Evolutionary conservation across 495 filamentous ascomycete genomes (phyloP).

Genomic region (Daldinia loculata): DNA sequence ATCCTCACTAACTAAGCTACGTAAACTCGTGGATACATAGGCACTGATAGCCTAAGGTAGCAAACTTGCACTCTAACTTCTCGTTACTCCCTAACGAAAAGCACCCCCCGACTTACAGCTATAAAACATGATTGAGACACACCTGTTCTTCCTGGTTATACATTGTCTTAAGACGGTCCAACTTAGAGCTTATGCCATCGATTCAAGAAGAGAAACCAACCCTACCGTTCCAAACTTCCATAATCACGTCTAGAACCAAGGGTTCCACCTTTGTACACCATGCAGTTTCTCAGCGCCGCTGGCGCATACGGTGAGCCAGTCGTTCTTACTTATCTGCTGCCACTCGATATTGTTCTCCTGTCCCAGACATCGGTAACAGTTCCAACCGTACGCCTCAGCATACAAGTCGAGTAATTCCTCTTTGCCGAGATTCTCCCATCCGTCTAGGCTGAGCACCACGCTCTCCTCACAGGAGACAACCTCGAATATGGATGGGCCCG

Average conservation of each 20-base stretch:
- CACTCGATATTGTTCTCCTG: slow-evolving; percentile 33
- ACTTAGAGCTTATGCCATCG: neutral
- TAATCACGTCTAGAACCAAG: slow-evolving; percentile 23
- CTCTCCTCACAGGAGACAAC: slow-evolving; percentile 37
- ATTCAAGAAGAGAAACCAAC: neutral
- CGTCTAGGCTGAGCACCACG: slow-evolving; percentile 34
- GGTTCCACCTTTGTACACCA: slow-evolving; percentile 31
- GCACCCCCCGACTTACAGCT: neutral
- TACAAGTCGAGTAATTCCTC: slow-evolving; percentile 35
- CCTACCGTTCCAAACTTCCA: neutral
- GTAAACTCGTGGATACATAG: neutral
- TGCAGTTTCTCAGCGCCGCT: slow-evolving; percentile 30
- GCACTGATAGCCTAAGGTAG: no score
- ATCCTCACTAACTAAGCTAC: no score
- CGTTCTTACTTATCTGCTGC: slow-evolving; percentile 36
- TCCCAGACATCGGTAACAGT: slow-evolving; percentile 31
- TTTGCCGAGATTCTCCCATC: slow-evolving; percentile 25
- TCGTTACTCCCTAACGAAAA: neutral
- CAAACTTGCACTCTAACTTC: neutral
- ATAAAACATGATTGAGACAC: neutral
- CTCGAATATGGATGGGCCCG: slow-evolving; percentile 37
- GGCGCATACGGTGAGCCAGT: slow-evolving; percentile 34
- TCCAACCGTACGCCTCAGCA: slow-evolving; percentile 38
- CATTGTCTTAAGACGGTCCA: neutral
- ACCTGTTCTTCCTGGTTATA: neutral